phyloP scores from a whole-genome alignment of 768 basidiomycete species.

The Boletus sp. region DNA sequence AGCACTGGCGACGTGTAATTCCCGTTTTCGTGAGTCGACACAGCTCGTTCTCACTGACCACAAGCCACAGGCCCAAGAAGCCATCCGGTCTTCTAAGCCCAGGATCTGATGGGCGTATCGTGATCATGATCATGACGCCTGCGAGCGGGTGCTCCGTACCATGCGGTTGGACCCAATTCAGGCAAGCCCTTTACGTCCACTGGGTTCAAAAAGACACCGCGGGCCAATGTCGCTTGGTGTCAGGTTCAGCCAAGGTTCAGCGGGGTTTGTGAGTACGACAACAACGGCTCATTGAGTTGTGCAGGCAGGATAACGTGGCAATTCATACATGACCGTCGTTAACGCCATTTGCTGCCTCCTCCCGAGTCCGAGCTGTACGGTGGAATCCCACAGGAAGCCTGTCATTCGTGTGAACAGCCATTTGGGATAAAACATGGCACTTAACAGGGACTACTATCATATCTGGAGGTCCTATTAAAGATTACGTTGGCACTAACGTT shows the following conservation, averaged over 20 bases:
- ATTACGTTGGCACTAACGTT: conserved; percentile 17
- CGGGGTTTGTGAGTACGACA: conserved; percentile 12
- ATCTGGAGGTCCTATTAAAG: not conserved
- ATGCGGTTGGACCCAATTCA: conserved; percentile 4
- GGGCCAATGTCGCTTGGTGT: conserved; percentile 2
- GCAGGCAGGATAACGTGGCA: conserved; percentile 11
- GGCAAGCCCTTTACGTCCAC: conserved; percentile 2
- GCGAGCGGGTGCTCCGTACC: conserved; percentile 6
- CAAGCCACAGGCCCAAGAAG: conserved; percentile 1
- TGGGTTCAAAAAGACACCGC: conserved; percentile 6
- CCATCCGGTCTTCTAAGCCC: not conserved
- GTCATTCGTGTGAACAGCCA: conserved; percentile 14
- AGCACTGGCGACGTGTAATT: conserved; percentile 11
- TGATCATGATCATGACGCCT: conserved; percentile 17
- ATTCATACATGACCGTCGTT: not conserved
- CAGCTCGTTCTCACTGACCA: conserved; percentile 8
- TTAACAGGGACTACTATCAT: not conserved
- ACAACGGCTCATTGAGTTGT: conserved; percentile 5
- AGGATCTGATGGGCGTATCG: conserved; percentile 18
- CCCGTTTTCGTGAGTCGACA: conserved; percentile 5
- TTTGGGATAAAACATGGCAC: not conserved
- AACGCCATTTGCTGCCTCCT: conserved; percentile 7
- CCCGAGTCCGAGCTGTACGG: conserved; percentile 5
- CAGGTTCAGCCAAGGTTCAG: conserved; percentile 17
- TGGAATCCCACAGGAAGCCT: conserved; percentile 1